Base-by-base conservation (phyloP, 768 basidiomycete species). In the Suillus placidus region DNA sequence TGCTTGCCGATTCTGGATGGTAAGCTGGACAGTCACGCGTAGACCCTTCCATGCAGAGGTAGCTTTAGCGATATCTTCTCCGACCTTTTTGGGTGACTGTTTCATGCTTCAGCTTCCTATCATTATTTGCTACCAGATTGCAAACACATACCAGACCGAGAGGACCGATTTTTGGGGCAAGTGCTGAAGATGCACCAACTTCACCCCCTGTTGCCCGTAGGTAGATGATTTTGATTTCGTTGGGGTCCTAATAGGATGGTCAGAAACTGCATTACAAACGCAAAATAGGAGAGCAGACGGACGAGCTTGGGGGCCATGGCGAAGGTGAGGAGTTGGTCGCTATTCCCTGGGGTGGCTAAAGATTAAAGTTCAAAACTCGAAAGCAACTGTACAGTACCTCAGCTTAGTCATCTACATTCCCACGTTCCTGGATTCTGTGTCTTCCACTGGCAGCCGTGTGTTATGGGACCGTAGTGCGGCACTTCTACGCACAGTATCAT, bases 11-110 rank as follows among this genome's bases (percentile, higher is more conserved):
- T 99, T 99, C 87, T 99, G 97, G 81, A 99, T 98, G 66, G 97
- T 99, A 67, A 99, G 88, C 81, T 98, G 95, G 71, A 99, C 95
- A 70, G 97, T 99, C 66, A 99, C 97, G 68, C 96, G 94, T 77
- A 99, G 94, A 84, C 97, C 97, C 82, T 99, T 99, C 97, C 97
- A 99, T 78, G 90, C 90, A 57, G 89, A 87, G 67, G 97, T 99
- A 65, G 97, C 97, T 81, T 99, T 99, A 73, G 97, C 97, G 78
- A 99, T 99, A 83, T 99, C 97, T 94, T 99, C 97, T 82, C 97
- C 97, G 81, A 99, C 97, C 85, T 99, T 99, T 86, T 99, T 99
- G 73, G 97, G 97, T 66, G 97, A 98, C 97, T 99, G 72, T 60
- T 64, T 30, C 2, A 45, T 62, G 60, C 42, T 40, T 76, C 64